Base-by-base conservation (phyloP, 805 yeast species). In the fission yeast (Schizosaccharomyces pombe) region DNA sequence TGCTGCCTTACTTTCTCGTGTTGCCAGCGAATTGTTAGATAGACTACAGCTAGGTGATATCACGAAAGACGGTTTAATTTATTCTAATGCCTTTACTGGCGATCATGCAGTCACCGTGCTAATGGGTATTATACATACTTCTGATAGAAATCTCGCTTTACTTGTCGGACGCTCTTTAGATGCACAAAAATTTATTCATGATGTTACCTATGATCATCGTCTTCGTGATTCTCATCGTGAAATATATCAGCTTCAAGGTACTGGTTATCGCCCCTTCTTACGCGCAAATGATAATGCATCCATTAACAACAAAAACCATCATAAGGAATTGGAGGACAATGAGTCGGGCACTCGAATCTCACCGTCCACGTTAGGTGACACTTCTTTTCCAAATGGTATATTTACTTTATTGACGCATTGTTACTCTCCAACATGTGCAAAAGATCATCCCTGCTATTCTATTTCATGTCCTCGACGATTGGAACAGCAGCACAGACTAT, bases 401-500 rank as follows among this genome's bases (percentile, higher is more conserved):
- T 91, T 89, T 63, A 89, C 95, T 0, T 70, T 89, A 47, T 70
- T 91, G 58, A 84, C 96, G 0, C 95, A 87, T 63, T 91, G 98
- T 68, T 91, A 91, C 63, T 86, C 96, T 0, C 95, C 98, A 33
- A 91, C 98, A 0, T 91, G 98, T 68, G 80, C 95, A 4, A 72
- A 93, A 54, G 93, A 85, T 62, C 72, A 77, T 33, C 70, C 89
- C 40, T 91, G 98, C 67, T 91, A 91, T 67, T 83, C 94, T 47
- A 87, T 91, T 60, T 93, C 95, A 11, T 91, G 98, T 68, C 98
- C 98, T 14, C 75, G 95, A 60, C 75, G 97, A 58, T 70, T 91
- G 53, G 97, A 89, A 67, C 97, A 91, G 66, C 97, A 89, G 64
- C 94, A 95, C 3, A 73, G 97, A 57, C 73, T 85, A 54, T 86